These are phyloP conservation scores for Plantago ovata DNA, from an alignment of 257 asterid genomes.

Conservation along the genomic window DNA sequence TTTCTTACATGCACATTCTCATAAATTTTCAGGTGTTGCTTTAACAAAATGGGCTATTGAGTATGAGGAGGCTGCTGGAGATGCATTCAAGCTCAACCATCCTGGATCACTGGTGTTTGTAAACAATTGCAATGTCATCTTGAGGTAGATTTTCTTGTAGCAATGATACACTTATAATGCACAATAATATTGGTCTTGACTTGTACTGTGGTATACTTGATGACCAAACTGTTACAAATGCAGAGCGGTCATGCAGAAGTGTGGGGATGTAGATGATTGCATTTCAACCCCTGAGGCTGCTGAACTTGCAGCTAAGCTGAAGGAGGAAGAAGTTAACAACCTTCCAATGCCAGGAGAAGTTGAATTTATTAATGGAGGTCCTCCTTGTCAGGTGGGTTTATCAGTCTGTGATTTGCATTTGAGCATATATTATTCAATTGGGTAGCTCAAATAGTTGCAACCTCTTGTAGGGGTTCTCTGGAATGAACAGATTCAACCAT, in stretches of 20 bases:
- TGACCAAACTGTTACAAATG: constrained; percentile 20
- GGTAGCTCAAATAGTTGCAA: constrained; percentile 17
- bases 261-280: constrained; percentile 88
- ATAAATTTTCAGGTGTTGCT: constrained; percentile 48
- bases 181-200: constrained; percentile 2
- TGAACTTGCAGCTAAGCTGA: constrained; percentile 58
- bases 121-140: constrained; percentile 83
- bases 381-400: constrained; percentile 87
- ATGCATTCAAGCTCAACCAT: constrained; percentile 89
- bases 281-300: constrained; percentile 87
- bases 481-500: constrained; percentile 90
- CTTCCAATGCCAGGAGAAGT: constrained; percentile 93
- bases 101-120: constrained; percentile 75
- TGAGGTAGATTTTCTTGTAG: constrained; percentile 45
- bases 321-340: constrained; percentile 52
- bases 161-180: no score
- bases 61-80: constrained; percentile 89
- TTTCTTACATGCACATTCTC: constrained; percentile 1
- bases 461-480: constrained; percentile 85
- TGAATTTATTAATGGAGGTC: constrained; percentile 96
- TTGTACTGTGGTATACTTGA: not conserved
- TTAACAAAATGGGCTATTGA: constrained; percentile 93
- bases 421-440: constrained; percentile 5
- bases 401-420: constrained; percentile 9
- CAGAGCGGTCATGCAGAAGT: constrained; percentile 90